These are phyloP conservation scores for Calvatia gigantea DNA, from an alignment of 768 basidiomycete genomes.

Conservation along the genomic window DNA sequence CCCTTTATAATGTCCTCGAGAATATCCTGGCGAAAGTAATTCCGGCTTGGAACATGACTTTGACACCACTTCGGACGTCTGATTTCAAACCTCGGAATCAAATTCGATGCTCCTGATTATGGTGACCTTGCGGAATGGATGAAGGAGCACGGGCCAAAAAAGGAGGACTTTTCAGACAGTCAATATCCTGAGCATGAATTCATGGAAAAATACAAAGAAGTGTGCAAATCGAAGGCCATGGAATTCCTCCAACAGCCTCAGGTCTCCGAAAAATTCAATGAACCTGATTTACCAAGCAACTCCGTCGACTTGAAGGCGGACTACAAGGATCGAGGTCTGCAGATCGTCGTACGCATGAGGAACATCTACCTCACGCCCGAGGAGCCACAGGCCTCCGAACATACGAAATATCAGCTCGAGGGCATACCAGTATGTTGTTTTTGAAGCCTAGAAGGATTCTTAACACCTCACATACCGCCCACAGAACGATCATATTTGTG, in stretches of 20 bases:
- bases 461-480: no score
- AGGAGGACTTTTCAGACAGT: not conserved
- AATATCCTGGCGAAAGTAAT: slow-evolving; percentile 23
- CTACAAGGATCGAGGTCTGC: slow-evolving; percentile 6
- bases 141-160: no score
- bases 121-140: not conserved
- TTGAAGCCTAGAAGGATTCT: not conserved
- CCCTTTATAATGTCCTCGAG: slow-evolving; percentile 24
- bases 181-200: not conserved
- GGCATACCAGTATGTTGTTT: not conserved
- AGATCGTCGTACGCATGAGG: slow-evolving; percentile 17
- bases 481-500: slow-evolving; percentile 21
- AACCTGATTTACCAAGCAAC: slow-evolving; percentile 15
- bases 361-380: slow-evolving; percentile 19
- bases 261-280: slow-evolving; percentile 14
- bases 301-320: not conserved
- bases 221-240: no score
- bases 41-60: slow-evolving; percentile 26
- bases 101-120: not conserved
- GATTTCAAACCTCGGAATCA: not conserved
- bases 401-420: slow-evolving; percentile 18
- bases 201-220: no score
- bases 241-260: slow-evolving; percentile 19
- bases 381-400: slow-evolving; percentile 16
- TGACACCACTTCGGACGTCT: slow-evolving; percentile 15